phyloP scores from a whole-genome alignment of 371 early-diverging fungal species.

The Mortierella polycephala region DNA sequence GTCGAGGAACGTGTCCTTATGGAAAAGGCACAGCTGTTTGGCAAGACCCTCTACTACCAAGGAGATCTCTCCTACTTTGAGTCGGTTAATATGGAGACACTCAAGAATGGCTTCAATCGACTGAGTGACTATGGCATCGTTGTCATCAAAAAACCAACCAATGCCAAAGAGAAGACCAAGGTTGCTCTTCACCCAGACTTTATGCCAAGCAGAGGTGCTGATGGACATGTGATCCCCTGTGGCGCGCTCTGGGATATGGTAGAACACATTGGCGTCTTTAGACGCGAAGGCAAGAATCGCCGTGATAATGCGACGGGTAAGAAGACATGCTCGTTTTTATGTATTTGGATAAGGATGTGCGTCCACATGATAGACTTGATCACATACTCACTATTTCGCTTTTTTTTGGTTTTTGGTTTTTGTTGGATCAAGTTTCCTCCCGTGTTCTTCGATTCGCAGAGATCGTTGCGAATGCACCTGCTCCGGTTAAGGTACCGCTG shows the following conservation, averaged over 20 bases:
- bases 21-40: slow-evolving; percentile 79
- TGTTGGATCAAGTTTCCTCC: slow-evolving; percentile 49
- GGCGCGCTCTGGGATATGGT: slow-evolving; percentile 85
- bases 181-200: slow-evolving; percentile 67
- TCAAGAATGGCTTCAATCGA: slow-evolving; percentile 80
- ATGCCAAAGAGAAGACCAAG: slow-evolving; percentile 54
- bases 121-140: slow-evolving; percentile 77
- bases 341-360: background rate
- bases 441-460: slow-evolving; percentile 61
- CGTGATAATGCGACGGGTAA: slow-evolving; percentile 86
- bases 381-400: background rate
- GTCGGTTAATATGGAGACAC: slow-evolving; percentile 87
- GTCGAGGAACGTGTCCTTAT: slow-evolving; percentile 76
- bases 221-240: slow-evolving; percentile 65
- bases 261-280: slow-evolving; percentile 83
- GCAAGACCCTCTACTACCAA: slow-evolving; percentile 85
- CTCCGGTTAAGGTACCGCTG: slow-evolving; percentile 52
- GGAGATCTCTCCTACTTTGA: slow-evolving; percentile 86
- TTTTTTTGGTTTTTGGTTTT: background rate
- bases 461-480: slow-evolving; percentile 54
- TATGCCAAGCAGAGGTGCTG: slow-evolving; percentile 62
- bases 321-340: background rate
- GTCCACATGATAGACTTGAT: background rate
- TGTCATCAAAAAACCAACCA: slow-evolving; percentile 55
- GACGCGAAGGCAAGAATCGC: slow-evolving; percentile 90